Evolutionary conservation across 352 stramenopile species (phyloP).

Genomic region (Globisporangium sylvaticum): DNA sequence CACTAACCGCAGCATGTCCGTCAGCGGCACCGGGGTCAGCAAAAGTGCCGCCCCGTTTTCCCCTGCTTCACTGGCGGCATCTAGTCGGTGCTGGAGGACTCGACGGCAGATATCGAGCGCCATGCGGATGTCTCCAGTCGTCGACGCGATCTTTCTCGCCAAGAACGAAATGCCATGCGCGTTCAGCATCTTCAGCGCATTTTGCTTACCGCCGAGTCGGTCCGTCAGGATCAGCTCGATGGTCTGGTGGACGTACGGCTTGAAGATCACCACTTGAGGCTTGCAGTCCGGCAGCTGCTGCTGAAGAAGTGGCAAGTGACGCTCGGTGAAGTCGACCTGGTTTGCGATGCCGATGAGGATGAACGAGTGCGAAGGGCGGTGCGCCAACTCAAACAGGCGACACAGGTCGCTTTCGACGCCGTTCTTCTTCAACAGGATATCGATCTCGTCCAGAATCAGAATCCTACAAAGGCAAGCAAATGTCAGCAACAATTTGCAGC

Average conservation of each 20-base stretch:
- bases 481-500: background rate
- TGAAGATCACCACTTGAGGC: slow-evolving; percentile 70
- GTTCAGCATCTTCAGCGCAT: slow-evolving; percentile 53
- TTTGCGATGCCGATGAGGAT: slow-evolving; percentile 82
- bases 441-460: slow-evolving; percentile 81
- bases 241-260: slow-evolving; percentile 72
- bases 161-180: slow-evolving; percentile 72
- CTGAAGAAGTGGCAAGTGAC: slow-evolving; percentile 58
- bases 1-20: slow-evolving; percentile 68
- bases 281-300: slow-evolving; percentile 46
- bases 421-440: slow-evolving; percentile 62
- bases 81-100: slow-evolving; percentile 43
- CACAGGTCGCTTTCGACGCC: slow-evolving; percentile 67
- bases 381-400: slow-evolving; percentile 73
- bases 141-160: slow-evolving; percentile 74
- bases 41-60: slow-evolving; percentile 1
- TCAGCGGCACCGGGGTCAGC: slow-evolving; percentile 43
- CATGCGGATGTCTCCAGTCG: slow-evolving; percentile 68
- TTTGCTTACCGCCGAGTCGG: slow-evolving; percentile 46
- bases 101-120: slow-evolving; percentile 72
- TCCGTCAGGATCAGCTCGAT: slow-evolving; percentile 76
- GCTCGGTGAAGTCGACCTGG: slow-evolving; percentile 82
- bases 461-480: slow-evolving; percentile 29
- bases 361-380: slow-evolving; percentile 54
- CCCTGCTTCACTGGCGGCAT: slow-evolving; percentile 19